Evolutionary conservation across 352 stramenopile genomes (phyloP).

Genomic region (Pythium monospermum): DNA sequence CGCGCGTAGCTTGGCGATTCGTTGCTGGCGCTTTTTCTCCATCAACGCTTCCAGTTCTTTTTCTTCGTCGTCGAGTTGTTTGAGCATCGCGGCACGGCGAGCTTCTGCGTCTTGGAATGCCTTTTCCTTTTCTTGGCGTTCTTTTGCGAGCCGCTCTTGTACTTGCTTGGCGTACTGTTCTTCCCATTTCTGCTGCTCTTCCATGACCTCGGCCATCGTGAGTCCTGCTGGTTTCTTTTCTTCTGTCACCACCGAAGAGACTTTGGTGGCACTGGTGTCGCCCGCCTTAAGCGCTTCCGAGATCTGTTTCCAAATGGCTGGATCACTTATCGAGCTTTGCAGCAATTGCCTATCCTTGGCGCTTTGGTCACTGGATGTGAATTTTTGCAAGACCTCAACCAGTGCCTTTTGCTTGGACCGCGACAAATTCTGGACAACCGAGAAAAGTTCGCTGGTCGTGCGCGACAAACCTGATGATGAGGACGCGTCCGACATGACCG

Average conservation of each 20-base stretch:
- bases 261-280: neutral
- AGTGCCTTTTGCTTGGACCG: slow-evolving; percentile 59
- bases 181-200: slow-evolving; percentile 61
- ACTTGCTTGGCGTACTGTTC: slow-evolving; percentile 52
- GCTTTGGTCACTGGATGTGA: slow-evolving; percentile 46
- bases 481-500: neutral
- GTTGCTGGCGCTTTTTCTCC: slow-evolving; percentile 52
- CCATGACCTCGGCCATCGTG: slow-evolving; percentile 31
- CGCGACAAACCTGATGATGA: slow-evolving; percentile 24
- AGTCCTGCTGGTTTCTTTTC: slow-evolving; percentile 7
- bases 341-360: slow-evolving; percentile 49
- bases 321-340: slow-evolving; percentile 59
- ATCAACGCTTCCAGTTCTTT: slow-evolving; percentile 61
- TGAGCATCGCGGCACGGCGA: slow-evolving; percentile 45
- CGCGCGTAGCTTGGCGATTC: slow-evolving; percentile 44
- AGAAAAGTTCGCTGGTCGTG: slow-evolving; percentile 58
- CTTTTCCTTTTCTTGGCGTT: slow-evolving; percentile 49
- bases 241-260: too few relatives aligned
- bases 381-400: slow-evolving; percentile 55
- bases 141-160: slow-evolving; percentile 32
- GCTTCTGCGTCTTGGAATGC: slow-evolving; percentile 46
- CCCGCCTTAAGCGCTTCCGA: slow-evolving; percentile 20
- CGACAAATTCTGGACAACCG: slow-evolving; percentile 65
- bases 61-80: slow-evolving; percentile 72
- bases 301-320: slow-evolving; percentile 72